phyloP scores from a whole-genome alignment of 345 rosid genomes.

The Salix suchowensis region DNA sequence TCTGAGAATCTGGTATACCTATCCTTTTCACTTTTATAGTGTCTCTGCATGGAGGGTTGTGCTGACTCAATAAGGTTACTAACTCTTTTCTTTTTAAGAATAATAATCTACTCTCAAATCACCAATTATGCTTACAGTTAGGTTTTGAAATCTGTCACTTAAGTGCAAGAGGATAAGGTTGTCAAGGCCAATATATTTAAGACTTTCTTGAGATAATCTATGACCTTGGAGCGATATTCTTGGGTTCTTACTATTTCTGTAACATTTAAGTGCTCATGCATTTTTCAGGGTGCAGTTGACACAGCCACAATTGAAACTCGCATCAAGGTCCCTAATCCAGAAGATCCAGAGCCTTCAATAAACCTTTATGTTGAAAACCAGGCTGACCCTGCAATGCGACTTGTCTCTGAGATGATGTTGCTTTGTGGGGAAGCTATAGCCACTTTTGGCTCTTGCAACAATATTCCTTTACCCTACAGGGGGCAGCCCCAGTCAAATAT shows the following conservation, averaged over 20 bases:
- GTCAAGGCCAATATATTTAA: background rate
- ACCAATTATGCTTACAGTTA: background rate
- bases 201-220: background rate
- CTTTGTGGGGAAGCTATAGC: constrained; percentile 95
- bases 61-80: background rate
- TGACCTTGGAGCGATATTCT: background rate
- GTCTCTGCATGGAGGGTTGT: background rate
- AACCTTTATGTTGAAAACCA: constrained; percentile 85
- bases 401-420: constrained; percentile 95
- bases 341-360: constrained; percentile 72
- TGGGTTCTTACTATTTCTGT: background rate
- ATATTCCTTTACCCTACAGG: constrained; percentile 84
- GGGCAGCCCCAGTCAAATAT: constrained; percentile 93
- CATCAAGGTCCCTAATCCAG: constrained; percentile 80
- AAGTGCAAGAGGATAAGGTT: background rate
- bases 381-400: constrained; percentile 87
- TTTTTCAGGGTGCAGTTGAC: constrained; percentile 83
- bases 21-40: background rate
- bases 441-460: constrained; percentile 64
- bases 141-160: background rate
- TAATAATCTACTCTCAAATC: background rate
- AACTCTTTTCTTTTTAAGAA: background rate
- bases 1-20: background rate
- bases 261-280: constrained; percentile 7
- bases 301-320: constrained; percentile 77